phyloP scores from a whole-genome alignment of 306 rosid species.

The Glycyrrhiza uralensis region DNA sequence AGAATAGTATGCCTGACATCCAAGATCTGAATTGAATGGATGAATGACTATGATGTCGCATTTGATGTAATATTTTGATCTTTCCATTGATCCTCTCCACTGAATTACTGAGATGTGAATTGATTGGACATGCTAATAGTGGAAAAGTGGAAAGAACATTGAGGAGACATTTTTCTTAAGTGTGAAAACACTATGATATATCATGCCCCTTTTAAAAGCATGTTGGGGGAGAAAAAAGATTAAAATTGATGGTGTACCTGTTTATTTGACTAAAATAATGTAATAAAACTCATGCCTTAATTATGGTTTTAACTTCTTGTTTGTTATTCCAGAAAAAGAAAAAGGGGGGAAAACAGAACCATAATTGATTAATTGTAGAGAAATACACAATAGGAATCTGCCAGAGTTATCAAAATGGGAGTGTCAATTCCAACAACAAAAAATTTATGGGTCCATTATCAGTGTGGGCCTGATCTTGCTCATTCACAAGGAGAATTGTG shows the following conservation, averaged over 20 bases:
- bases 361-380: slow-evolving; percentile 28
- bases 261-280: slow-evolving; percentile 20
- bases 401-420: slow-evolving; percentile 28
- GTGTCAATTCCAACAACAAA: slow-evolving; percentile 33
- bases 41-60: slow-evolving; percentile 14
- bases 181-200: slow-evolving; percentile 29
- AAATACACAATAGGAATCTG: slow-evolving; percentile 26
- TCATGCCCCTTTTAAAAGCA: slow-evolving; percentile 19
- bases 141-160: slow-evolving; percentile 28
- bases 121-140: slow-evolving; percentile 37
- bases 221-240: neutral
- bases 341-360: slow-evolving; percentile 18
- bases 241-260: slow-evolving; percentile 14
- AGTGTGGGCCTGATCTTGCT: slow-evolving; percentile 50
- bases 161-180: slow-evolving; percentile 18
- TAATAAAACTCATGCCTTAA: neutral
- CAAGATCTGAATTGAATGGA: slow-evolving; percentile 19
- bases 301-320: slow-evolving; percentile 9
- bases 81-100: slow-evolving; percentile 39
- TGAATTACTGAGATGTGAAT: slow-evolving; percentile 19
- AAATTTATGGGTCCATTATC: slow-evolving; percentile 37
- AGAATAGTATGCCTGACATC: slow-evolving; percentile 23
- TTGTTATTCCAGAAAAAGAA: neutral
- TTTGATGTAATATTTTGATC: slow-evolving; percentile 26
- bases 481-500: slow-evolving; percentile 42